Conservation (phyloP, 179 eudicot species). For the Spinacia oleracea region DNA sequence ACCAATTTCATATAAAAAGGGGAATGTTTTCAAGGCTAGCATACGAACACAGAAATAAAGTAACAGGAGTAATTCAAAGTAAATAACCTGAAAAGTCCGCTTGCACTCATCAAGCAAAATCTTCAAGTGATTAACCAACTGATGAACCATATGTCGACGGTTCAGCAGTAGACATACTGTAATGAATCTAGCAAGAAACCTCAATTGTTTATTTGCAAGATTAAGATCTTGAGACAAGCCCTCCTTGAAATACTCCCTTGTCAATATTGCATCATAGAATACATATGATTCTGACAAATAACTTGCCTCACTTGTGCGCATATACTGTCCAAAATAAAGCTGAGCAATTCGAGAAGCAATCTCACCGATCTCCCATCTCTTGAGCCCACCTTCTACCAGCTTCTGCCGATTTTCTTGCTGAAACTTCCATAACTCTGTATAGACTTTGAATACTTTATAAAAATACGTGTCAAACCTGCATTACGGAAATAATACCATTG, state of each 20-base stretch:
- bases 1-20: not conserved
- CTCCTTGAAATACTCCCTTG: slow-evolving; percentile 92
- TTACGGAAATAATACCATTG: not conserved
- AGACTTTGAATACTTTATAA: slow-evolving; percentile 82
- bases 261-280: slow-evolving; percentile 81
- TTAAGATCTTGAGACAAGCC: slow-evolving; percentile 73
- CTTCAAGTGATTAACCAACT: slow-evolving; percentile 74
- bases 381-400: slow-evolving; percentile 86
- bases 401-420: slow-evolving; percentile 92
- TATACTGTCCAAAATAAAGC: slow-evolving; percentile 92
- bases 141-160: slow-evolving; percentile 79
- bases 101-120: slow-evolving; percentile 81
- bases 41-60: not conserved
- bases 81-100: slow-evolving; percentile 64
- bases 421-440: slow-evolving; percentile 89
- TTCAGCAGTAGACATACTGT: slow-evolving; percentile 74
- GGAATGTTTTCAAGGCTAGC: not conserved
- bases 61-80: not conserved
- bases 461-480: slow-evolving; percentile 87
- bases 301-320: slow-evolving; percentile 86
- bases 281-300: slow-evolving; percentile 88
- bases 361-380: slow-evolving; percentile 98
- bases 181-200: slow-evolving; percentile 84
- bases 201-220: slow-evolving; percentile 75
- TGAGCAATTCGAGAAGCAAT: slow-evolving; percentile 94